phyloP scores from a whole-genome alignment of 2,329 filamentous ascomycete genomes.

The Hymenoscyphus scutula region DNA sequence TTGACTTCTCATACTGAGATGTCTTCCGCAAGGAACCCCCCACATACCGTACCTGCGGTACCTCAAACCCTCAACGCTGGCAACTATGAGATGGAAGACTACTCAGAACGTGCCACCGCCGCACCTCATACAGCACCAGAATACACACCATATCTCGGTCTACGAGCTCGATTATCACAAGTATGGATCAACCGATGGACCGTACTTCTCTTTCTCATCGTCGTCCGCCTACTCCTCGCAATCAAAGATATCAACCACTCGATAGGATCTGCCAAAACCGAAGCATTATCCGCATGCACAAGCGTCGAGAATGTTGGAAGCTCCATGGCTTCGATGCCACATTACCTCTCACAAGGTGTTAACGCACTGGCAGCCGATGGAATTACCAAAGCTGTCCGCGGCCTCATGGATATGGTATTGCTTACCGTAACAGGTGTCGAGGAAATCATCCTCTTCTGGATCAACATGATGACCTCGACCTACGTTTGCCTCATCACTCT shows the following conservation, averaged over 20 bases:
- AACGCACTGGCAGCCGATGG: conserved; percentile 80
- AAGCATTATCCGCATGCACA: conserved; percentile 86
- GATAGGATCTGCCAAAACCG: conserved; percentile 70
- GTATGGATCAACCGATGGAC: conserved; percentile 99
- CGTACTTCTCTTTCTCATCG: conserved; percentile 78
- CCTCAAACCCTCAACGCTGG: conserved; percentile 36
- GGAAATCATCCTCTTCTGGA: conserved; percentile 84
- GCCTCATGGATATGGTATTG: conserved; percentile 73
- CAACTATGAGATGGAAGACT: conserved; percentile 34
- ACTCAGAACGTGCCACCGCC: conserved; percentile 18
- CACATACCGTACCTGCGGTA: conserved; percentile 35
- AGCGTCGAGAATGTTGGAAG: conserved; percentile 92
- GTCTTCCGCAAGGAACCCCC: conserved; percentile 34
- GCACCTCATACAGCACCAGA: conserved; percentile 60
- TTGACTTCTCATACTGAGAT: conserved; percentile 35
- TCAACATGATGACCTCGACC: conserved; percentile 86
- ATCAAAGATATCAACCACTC: conserved; percentile 70
- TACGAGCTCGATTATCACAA: conserved; percentile 86
- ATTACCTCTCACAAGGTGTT: conserved; percentile 86
- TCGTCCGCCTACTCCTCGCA: conserved; percentile 76
- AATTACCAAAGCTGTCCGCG: conserved; percentile 77
- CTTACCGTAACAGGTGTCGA: conserved; percentile 81
- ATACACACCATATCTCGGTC: conserved; percentile 87
- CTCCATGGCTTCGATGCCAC: conserved; percentile 95
- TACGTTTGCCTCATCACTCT: conserved; percentile 88